These are phyloP conservation scores for Omphalotus olearius DNA, from an alignment of 1,284 basidiomycete species.

Conservation along the genomic window DNA sequence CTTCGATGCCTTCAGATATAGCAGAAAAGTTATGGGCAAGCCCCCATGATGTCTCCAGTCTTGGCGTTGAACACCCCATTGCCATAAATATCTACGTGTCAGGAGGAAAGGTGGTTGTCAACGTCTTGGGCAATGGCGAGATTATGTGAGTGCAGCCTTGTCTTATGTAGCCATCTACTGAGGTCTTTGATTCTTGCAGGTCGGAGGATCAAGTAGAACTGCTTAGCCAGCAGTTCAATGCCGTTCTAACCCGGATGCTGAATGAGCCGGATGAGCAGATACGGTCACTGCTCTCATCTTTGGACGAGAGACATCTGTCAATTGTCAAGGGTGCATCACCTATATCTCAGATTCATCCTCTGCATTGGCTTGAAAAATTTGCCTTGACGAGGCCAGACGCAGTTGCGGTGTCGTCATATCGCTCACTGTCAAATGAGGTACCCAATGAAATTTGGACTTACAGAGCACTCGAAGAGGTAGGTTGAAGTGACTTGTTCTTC, in stretches of 20 bases:
- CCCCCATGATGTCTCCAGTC: conserved; percentile 1
- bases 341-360: neutral
- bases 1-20: conserved; percentile 17
- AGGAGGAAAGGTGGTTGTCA: conserved; percentile 1
- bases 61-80: conserved; percentile 11
- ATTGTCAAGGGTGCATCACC: neutral
- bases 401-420: conserved; percentile 1
- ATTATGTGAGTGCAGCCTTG: neutral
- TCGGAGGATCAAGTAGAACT: conserved; percentile 6
- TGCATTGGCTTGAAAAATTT: conserved; percentile 13
- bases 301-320: conserved; percentile 6
- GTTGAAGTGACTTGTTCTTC: neutral
- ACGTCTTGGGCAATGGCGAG: conserved; percentile 7
- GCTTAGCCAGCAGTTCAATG: conserved; percentile 1
- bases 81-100: conserved; percentile 10
- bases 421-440: neutral
- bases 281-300: neutral
- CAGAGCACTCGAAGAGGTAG: conserved; percentile 11
- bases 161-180: neutral
- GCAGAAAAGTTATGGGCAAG: conserved; percentile 3
- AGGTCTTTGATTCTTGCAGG: conserved; percentile 1
- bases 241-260: conserved; percentile 1
- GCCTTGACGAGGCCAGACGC: conserved; percentile 9
- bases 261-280: neutral
- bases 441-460: conserved; percentile 11